Evolutionary conservation across 2,329 filamentous ascomycete species (phyloP), one percentile per base, ranked within the genome.

Genomic region (Colletotrichum ledebouriae): DNA sequence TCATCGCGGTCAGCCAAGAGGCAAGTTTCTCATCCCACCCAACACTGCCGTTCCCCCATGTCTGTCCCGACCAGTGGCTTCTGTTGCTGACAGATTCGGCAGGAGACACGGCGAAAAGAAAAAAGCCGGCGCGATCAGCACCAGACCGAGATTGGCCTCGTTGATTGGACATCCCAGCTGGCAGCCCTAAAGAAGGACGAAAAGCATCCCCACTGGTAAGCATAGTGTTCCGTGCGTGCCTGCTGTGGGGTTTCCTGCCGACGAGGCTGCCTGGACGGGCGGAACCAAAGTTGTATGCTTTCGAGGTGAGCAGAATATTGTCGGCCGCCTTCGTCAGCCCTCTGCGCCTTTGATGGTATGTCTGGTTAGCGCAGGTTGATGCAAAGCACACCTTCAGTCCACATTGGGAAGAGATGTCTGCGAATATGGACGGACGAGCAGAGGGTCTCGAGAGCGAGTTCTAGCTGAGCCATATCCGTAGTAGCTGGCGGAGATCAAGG

Each of bases 351-450:
- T 39, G 29, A 25, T 57, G 63, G 63, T 55, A 42, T 57, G 59
- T 34, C 59, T 58, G 63, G 63, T 50, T 42, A 67, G 58, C 63
- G 58, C 42, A 34, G 63, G 52, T 50, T 34, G 63, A 59, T 55
- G 39, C 61, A 64, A 25, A 41, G 25, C 60, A 67, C 44, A 55
- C 47, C 46, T 49, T 52, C 47, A 29, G 10, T 15, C 65, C 53
- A 15, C 5, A 22, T 65, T 20, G 47, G 65, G 60, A 53, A 46
- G 60, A 34, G 37, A 10, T 50, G 59, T 53, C 37, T 11, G n/a
- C 39, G 42, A 13, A 34, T 15, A 53, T 11, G 12, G 25, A 33
- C 17, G 3, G 37, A 29, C 13, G 29, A 29, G 29, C 29, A 29
- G 29, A 20, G 39, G 22, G 47, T 42, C 20, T 37, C 22, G n/a